phyloP scores from a whole-genome alignment of 352 stramenopile genomes.

The Globisporangium perplexum region DNA sequence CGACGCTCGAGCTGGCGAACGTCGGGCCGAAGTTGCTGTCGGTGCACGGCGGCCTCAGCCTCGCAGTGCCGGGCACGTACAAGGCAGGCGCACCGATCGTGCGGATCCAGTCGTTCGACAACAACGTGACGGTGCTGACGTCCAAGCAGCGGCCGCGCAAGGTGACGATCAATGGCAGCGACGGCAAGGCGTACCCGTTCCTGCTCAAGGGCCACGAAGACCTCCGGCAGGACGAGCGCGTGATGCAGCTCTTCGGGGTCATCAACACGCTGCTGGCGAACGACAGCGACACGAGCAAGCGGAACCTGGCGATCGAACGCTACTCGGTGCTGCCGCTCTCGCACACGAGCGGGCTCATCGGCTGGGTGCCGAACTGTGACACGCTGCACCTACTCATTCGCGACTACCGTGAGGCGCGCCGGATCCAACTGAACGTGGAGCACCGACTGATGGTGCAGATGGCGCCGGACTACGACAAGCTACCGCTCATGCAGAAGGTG shows the following conservation, averaged over 20 bases:
- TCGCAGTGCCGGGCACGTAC: constrained; percentile 95
- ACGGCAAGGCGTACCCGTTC: constrained; percentile 99
- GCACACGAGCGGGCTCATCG: constrained; percentile 98
- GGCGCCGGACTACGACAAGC: constrained; percentile 97
- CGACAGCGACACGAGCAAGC: constrained; percentile 96
- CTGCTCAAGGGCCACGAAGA: constrained; percentile 99
- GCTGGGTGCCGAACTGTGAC: constrained; percentile 99
- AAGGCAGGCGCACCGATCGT: constrained; percentile 82
- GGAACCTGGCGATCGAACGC: constrained; percentile 97
- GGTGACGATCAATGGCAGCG: constrained; percentile 96
- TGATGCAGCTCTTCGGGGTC: constrained; percentile 99
- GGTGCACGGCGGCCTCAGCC: constrained; percentile 91
- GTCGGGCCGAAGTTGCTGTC: constrained; percentile 95
- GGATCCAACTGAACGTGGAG: constrained; percentile 95
- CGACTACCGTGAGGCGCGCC: constrained; percentile 91
- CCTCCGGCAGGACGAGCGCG: constrained; percentile 99
- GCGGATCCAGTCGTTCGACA: constrained; percentile 91
- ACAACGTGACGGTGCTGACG: constrained; percentile 95
- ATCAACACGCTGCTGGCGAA: constrained; percentile 99
- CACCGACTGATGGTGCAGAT: constrained; percentile 97
- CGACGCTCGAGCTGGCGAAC: constrained; percentile 95
- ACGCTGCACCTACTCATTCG: constrained; percentile 99
- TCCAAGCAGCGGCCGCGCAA: constrained; percentile 99
- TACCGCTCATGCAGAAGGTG: constrained; percentile 99
- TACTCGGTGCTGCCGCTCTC: constrained; percentile 98